Evolutionary conservation across 2,329 filamentous ascomycete genomes (phyloP), one percentile per base, ranked within the genome.

Genomic region (Calonectria pauciramosa): DNA sequence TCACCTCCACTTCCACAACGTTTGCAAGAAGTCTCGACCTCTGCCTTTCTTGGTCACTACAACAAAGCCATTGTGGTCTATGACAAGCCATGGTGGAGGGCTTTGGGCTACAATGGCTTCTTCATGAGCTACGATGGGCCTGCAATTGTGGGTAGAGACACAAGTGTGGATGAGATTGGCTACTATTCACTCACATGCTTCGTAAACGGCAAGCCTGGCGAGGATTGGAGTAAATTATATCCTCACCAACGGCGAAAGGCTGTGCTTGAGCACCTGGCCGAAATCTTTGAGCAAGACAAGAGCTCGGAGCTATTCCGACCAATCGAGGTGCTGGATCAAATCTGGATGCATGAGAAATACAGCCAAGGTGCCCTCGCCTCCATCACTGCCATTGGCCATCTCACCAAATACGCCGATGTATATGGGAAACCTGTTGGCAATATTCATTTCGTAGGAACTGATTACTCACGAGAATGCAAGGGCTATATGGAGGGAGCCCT

Each of bases 401-500:
- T 81, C 26, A 81, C 76, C 1, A 78, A 81, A 26, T 80, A 80
- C 13, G 79, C 76, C 0, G 74, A 77, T 10, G 76, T 83, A 6
- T 82, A 84, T 38, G 82, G 82, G 5, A 82, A 83, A 56, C 81
- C 82, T 0, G 76, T 84, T 23, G 83, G 85, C 0, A 85, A 86
- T 44, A 36, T 90, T 4, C 87, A 90, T 75, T 90, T 89, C 76
- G 87, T 87, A 3, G 88, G 88, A 0, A 90, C 88, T 0, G 88
- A 90, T 80, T 87, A 85, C 16, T 84, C 85, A 10, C 83, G 73
- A 3, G 86, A 88, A 60, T 90, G 88, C 88, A 88, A 88, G 71
- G 88, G 88, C 0, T 90, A 89, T 75, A 88, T 90, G 85, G 88
- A 90, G 71, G 88, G 88, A 7, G 88, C 88, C 1, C 82, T 90